Conservation (phyloP, 78 protist genomes). For the Speleostelium caveatum region DNA sequence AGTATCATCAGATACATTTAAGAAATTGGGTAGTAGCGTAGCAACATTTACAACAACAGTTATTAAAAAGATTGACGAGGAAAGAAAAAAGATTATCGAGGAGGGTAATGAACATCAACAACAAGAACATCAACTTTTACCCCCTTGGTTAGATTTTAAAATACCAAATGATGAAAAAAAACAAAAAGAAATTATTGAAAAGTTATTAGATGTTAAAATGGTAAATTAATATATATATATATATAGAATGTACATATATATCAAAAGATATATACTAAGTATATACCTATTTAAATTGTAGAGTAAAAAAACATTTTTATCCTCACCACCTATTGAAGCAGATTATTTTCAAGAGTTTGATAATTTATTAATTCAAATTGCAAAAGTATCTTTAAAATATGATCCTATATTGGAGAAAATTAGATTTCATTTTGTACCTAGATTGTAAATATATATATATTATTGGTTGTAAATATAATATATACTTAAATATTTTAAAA, state of each 20-base stretch:
- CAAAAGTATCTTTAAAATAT: constrained; percentile 44
- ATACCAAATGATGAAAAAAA: constrained; percentile 10
- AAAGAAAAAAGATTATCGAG: constrained; percentile 51
- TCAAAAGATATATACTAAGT: not conserved
- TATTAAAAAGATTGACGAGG: constrained; percentile 52
- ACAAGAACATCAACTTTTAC: not conserved
- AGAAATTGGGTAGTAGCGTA: constrained; percentile 38
- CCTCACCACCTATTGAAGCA: constrained; percentile 66
- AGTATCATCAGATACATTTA: constrained; percentile 46
- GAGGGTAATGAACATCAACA: constrained; percentile 5
- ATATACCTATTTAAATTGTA: not conserved
- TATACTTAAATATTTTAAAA: not conserved
- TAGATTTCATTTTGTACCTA: constrained; percentile 42
- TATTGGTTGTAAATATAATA: not conserved
- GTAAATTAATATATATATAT: not conserved
- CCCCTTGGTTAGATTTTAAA: constrained; percentile 70
- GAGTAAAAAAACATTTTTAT: constrained; percentile 63
- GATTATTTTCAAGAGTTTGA: constrained; percentile 77
- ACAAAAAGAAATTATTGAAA: constrained; percentile 42
- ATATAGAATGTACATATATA: not conserved
- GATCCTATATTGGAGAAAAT: constrained; percentile 44
- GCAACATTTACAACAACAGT: constrained; percentile 27
- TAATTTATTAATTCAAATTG: constrained; percentile 22
- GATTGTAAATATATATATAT: not conserved
- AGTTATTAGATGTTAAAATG: constrained; percentile 52